Conservation (phyloP, 352 stramenopile species). For the Plasmopara viticola region DNA sequence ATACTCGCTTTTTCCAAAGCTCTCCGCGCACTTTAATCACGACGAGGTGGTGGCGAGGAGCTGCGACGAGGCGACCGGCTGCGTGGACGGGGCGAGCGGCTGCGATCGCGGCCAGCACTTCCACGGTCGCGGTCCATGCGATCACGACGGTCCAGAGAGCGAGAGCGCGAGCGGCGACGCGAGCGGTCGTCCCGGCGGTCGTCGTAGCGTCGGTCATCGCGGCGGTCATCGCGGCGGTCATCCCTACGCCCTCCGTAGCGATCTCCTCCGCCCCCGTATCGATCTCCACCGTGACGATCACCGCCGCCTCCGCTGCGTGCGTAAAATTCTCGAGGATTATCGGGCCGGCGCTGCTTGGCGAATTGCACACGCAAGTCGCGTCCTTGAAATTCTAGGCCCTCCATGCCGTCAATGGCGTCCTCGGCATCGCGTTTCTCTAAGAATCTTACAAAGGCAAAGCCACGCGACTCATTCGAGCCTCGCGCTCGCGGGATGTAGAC, state of each 20-base stretch:
- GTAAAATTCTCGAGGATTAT: conserved; percentile 77
- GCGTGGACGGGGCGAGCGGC: conserved; percentile 13
- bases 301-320: conserved; percentile 29
- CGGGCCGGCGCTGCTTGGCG: conserved; percentile 65
- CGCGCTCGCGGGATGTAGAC: conserved; percentile 78
- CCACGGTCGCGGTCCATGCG: conserved; percentile 27
- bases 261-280: conserved; percentile 25
- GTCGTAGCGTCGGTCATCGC: conserved; percentile 17
- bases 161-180: conserved; percentile 34
- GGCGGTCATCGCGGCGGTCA: conserved; percentile 17
- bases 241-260: conserved; percentile 26
- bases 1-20: no score
- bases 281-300: conserved; percentile 14
- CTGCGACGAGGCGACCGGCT: conserved; percentile 43
- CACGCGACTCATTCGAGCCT: conserved; percentile 67
- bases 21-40: conserved; percentile 31
- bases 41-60: conserved; percentile 32
- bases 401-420: conserved; percentile 75
- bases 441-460: conserved; percentile 87
- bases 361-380: conserved; percentile 70
- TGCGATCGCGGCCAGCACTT: conserved; percentile 31
- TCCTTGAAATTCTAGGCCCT: conserved; percentile 67
- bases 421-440: conserved; percentile 84
- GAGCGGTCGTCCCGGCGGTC: conserved; percentile 14
- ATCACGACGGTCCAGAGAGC: conserved; percentile 34